Evolutionary conservation across 345 rosid genomes (phyloP).

Genomic region (Linum lewisii): DNA sequence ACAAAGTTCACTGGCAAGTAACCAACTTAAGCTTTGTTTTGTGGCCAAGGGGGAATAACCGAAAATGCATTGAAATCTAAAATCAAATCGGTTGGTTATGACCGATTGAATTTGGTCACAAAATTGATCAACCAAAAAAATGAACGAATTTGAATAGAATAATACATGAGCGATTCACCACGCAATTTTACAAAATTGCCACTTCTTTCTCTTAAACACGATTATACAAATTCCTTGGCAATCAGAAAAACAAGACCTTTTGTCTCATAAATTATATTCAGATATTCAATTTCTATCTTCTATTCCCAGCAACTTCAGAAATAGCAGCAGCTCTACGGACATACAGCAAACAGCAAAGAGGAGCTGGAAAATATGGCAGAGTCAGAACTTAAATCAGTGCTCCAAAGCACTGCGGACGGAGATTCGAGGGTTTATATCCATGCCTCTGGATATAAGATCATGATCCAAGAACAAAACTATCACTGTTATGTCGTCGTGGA

Average conservation of each 20-base stretch:
- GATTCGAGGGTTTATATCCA: conserved; percentile 41
- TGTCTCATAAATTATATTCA: not conserved
- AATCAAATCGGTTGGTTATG: no score
- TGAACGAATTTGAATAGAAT: no score
- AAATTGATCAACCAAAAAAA: no score
- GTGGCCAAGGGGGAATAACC: no score
- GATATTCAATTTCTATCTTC: not conserved
- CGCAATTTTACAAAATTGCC: not conserved
- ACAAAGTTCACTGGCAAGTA: no score
- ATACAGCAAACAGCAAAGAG: no score
- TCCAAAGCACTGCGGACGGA: conserved; percentile 58
- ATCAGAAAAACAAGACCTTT: no score
- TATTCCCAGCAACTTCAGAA: not conserved
- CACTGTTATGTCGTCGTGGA: conserved; percentile 91
- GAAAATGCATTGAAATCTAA: no score
- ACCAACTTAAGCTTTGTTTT: no score
- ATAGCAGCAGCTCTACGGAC: not conserved
- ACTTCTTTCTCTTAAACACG: not conserved
- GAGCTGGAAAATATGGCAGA: not conserved
- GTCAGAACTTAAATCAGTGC: conserved; percentile 25
- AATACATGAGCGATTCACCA: no score
- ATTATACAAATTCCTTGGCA: not conserved
- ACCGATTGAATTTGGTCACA: no score
- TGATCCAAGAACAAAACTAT: conserved; percentile 80
- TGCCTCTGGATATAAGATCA: conserved; percentile 57